phyloP scores from a whole-genome alignment of 2,329 filamentous ascomycete species.

The Aspergillus chevalieri region DNA sequence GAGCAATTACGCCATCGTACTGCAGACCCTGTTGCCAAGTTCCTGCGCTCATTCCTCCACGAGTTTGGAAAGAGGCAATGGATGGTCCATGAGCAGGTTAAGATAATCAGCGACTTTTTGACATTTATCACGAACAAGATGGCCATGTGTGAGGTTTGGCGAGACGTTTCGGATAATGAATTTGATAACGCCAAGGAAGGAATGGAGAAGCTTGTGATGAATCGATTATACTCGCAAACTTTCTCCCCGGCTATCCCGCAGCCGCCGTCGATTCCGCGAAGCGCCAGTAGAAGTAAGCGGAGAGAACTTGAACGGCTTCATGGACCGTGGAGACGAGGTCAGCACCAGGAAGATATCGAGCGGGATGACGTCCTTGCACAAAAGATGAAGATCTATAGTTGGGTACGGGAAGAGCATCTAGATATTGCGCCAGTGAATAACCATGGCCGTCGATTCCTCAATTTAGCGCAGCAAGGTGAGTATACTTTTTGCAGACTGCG shows the following conservation, averaged over 20 bases:
- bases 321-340: constrained; percentile 79
- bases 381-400: constrained; percentile 94
- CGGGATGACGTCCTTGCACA: constrained; percentile 92
- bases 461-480: constrained; percentile 77
- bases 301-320: constrained; percentile 62
- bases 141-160: constrained; percentile 94
- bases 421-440: constrained; percentile 83
- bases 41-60: constrained; percentile 84
- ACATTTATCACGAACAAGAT: constrained; percentile 98
- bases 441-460: constrained; percentile 80
- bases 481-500: neutral
- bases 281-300: constrained; percentile 58
- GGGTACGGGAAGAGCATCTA: constrained; percentile 87
- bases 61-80: constrained; percentile 98
- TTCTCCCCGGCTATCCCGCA: constrained; percentile 90
- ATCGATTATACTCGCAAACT: constrained; percentile 87
- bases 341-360: constrained; percentile 97
- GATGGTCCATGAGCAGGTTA: constrained; percentile 99
- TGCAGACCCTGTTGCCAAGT: constrained; percentile 94
- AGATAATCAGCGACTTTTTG: constrained; percentile 94
- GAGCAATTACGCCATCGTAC: constrained; percentile 94
- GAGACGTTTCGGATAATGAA: constrained; percentile 88
- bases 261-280: constrained; percentile 59
- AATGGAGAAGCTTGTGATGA: constrained; percentile 99
- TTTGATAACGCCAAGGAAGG: constrained; percentile 98